Conservation (phyloP, 2,329 filamentous ascomycete species). For the Zasmidium cellare region DNA sequence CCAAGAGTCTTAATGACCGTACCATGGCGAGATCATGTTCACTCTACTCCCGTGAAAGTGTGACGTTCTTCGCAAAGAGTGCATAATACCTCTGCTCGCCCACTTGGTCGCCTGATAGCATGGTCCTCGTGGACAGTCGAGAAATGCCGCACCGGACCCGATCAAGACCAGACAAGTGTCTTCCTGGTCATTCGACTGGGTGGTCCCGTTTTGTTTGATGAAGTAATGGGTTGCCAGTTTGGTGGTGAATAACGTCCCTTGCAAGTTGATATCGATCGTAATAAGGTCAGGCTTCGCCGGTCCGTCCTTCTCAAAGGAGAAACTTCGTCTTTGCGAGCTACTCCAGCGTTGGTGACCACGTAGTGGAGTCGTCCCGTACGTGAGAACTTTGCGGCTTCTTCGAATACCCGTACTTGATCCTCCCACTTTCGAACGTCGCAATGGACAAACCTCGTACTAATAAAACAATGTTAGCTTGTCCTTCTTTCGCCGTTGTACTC, state of each 20-base stretch:
- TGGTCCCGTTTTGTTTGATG: slow-evolving; percentile 31
- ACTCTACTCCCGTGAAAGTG: slow-evolving; percentile 37
- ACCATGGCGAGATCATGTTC: slow-evolving; percentile 42
- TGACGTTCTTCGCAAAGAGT: slow-evolving; percentile 33
- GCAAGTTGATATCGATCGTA: slow-evolving; percentile 19
- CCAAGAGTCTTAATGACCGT: slow-evolving; percentile 3
- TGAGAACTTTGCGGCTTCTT: slow-evolving; percentile 8
- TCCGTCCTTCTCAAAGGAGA: slow-evolving; percentile 9
- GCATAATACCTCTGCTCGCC: slow-evolving; percentile 41
- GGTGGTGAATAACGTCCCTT: slow-evolving; percentile 20
- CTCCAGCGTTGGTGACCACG: slow-evolving; percentile 20
- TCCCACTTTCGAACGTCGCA: slow-evolving; percentile 25
- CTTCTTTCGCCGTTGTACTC: no score
- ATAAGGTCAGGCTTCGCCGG: slow-evolving; percentile 29
- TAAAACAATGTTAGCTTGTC: no score
- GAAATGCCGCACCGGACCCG: slow-evolving; percentile 13
- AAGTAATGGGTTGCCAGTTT: slow-evolving; percentile 32
- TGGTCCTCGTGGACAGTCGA: slow-evolving; percentile 28
- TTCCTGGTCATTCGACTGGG: slow-evolving; percentile 23
- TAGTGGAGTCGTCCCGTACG: slow-evolving; percentile 19
- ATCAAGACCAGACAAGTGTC: slow-evolving; percentile 21
- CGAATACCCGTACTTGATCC: slow-evolving; percentile 21
- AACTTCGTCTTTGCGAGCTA: slow-evolving; percentile 14
- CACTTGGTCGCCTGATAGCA: slow-evolving; percentile 41
- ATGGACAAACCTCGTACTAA: slow-evolving; percentile 24